Evolutionary conservation across 2,329 filamentous ascomycete genomes (phyloP), one percentile per base, ranked within the genome.

Genomic region (Cordyceps militaris): DNA sequence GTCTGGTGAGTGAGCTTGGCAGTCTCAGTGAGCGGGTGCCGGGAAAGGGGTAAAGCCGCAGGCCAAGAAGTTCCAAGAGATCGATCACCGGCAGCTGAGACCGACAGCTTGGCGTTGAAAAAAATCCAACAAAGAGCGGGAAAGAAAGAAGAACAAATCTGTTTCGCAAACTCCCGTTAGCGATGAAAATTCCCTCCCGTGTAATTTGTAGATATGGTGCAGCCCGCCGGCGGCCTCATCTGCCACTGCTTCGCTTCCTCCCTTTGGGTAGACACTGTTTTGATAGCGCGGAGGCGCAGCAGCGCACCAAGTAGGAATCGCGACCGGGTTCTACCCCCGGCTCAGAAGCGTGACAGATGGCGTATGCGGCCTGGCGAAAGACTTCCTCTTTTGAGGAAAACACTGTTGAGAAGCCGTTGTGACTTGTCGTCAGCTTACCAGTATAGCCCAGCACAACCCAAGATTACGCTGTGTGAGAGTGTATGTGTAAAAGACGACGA

Each of bases 11-110:
- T 56, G 34, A 32, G 42, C 28, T 19, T 23, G 53, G 5, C 36
- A 6, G 36, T 1, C 23, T 44, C 36, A 28, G 32, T 56, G 32
- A 49, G 54, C 24, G 52, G 40, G 24, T 5, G 32, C 40, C 30
- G 26, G 8, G 11, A 48, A 23, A 44, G 32, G 32, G 44, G 32
- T 30, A 40, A 13, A n/a, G 24, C 8, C 32, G 34, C 13, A 11
- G 24, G 54, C 54, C 54, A 56, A 56, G 54, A 50, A 49, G 34
- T 38, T 56, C 34, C 53, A 56, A 56, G 46, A 56, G 46, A 56
- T 56, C 54, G 46, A 44, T 36, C 42, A 26, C 19, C 40, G 6
- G 14, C 30, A 28, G 30, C 36, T 30, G 23, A 42, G 49, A 19
- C 36, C 34, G 9, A 16, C 16, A 26, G 43, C 53, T 56, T 56